Evolutionary conservation across 768 basidiomycete species (phyloP).

Genomic region (Tricholoma sp.): DNA sequence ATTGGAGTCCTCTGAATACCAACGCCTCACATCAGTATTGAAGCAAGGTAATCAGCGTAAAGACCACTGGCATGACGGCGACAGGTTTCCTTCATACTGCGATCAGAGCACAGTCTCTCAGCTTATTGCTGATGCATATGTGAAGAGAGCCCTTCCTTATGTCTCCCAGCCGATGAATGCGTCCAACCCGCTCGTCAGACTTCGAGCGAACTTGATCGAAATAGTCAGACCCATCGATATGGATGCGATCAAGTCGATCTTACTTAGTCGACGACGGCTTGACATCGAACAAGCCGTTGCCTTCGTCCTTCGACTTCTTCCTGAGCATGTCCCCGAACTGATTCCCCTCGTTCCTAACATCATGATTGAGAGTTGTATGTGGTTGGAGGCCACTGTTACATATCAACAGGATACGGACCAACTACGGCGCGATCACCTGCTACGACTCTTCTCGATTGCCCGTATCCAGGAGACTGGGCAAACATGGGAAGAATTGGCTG

Average conservation of each 20-base stretch:
- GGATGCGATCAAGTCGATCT: not conserved
- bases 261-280: not conserved
- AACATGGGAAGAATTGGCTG: not conserved
- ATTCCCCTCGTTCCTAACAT: not conserved
- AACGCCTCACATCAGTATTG: not conserved
- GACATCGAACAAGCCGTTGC: not conserved
- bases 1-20: not conserved
- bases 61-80: not conserved
- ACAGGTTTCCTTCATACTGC: not conserved
- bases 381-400: not conserved
- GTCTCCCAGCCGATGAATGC: not conserved
- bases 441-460: not conserved
- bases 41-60: not conserved
- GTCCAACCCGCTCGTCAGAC: not conserved
- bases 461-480: not conserved
- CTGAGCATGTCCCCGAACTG: not conserved
- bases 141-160: not conserved
- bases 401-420: not conserved
- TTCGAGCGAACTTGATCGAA: not conserved
- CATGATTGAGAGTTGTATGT: not conserved
- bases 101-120: not conserved
- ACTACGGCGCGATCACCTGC: not conserved
- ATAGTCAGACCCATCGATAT: not conserved
- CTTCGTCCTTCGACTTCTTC: not conserved
- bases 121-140: not conserved